These are phyloP conservation scores for Chaetoscypha palmicola DNA, from an alignment of 2,329 filamentous ascomycete species.

Conservation along the genomic window DNA sequence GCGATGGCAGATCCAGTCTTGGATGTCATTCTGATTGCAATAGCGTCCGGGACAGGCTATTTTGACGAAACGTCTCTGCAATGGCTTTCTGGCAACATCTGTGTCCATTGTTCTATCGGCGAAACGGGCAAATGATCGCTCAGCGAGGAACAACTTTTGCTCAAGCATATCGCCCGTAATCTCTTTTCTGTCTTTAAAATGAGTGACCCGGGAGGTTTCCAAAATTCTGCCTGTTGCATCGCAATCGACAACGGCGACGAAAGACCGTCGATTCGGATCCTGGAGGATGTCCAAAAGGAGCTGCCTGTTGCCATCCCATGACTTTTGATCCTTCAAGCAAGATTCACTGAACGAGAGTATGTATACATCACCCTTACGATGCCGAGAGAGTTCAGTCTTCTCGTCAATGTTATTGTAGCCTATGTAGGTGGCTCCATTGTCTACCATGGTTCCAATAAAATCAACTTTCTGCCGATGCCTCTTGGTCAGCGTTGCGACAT, in stretches of 20 bases:
- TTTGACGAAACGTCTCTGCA: constrained; percentile 28
- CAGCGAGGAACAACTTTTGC: constrained; percentile 16
- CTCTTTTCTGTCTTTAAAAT: constrained; percentile 14
- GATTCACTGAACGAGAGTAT: constrained; percentile 23
- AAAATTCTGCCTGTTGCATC: constrained; percentile 16
- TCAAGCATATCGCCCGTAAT: constrained; percentile 19
- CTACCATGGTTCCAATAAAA: constrained; percentile 19
- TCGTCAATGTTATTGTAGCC: constrained; percentile 15
- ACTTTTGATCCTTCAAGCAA: constrained; percentile 9
- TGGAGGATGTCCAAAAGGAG: constrained; percentile 22
- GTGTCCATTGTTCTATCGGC: constrained; percentile 13
- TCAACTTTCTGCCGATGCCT: constrained; percentile 17
- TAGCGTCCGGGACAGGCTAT: constrained; percentile 29
- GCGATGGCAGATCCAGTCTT: constrained; percentile 24
- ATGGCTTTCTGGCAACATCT: constrained; percentile 20
- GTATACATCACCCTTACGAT: constrained; percentile 14
- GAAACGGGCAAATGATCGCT: constrained; percentile 22
- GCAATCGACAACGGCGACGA: constrained; percentile 20
- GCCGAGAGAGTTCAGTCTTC: constrained; percentile 3
- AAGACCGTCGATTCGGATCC: constrained; percentile 2
- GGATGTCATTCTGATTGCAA: constrained; percentile 18
- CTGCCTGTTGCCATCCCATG: constrained; percentile 18
- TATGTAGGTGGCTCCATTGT: constrained; percentile 24
- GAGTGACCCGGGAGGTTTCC: constrained; percentile 17
- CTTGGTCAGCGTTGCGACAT: constrained; percentile 8